Evolutionary conservation across 2,329 filamentous ascomycete species (phyloP).

Genomic region (Eurotiales sp.): DNA sequence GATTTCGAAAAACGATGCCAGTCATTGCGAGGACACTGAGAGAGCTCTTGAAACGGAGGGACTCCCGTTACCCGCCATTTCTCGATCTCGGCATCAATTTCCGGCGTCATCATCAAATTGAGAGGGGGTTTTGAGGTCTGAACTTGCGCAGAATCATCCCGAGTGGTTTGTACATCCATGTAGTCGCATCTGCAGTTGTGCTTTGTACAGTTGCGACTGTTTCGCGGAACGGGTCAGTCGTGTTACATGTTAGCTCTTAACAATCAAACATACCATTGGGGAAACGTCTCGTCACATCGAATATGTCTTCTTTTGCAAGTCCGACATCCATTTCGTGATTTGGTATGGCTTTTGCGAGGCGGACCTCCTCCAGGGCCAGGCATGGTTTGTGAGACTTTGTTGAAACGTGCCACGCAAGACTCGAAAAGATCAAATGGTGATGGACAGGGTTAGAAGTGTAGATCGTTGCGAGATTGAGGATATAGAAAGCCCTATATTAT

Average conservation of each 20-base stretch:
- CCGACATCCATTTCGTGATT: conserved; percentile 96
- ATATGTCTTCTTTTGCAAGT: conserved; percentile 98
- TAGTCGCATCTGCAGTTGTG: conserved; percentile 98
- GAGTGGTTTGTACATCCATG: conserved; percentile 73
- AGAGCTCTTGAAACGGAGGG: conserved; percentile 79
- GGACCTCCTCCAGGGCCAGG: conserved; percentile 92
- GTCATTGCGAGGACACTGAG: conserved; percentile 69
- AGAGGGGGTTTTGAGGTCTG: conserved; percentile 45
- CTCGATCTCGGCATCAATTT: conserved; percentile 76
- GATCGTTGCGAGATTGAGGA: background rate
- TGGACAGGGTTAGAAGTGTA: no score
- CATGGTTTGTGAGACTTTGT: no score
- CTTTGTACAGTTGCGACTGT: conserved; percentile 94
- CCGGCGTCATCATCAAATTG: conserved; percentile 77
- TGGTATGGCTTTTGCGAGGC: conserved; percentile 88
- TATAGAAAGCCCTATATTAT: background rate
- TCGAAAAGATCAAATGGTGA: no score
- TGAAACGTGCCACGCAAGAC: no score
- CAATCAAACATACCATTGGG: conserved; percentile 72
- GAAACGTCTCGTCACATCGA: conserved; percentile 94
- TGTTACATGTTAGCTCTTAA: conserved; percentile 15
- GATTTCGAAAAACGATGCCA: conserved; percentile 70
- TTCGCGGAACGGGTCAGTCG: no score
- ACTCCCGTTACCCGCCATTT: conserved; percentile 79
- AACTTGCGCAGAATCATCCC: conserved; percentile 50